phyloP scores from a whole-genome alignment of 1,139 yeast genomes.

The Dujonia santamariae region DNA sequence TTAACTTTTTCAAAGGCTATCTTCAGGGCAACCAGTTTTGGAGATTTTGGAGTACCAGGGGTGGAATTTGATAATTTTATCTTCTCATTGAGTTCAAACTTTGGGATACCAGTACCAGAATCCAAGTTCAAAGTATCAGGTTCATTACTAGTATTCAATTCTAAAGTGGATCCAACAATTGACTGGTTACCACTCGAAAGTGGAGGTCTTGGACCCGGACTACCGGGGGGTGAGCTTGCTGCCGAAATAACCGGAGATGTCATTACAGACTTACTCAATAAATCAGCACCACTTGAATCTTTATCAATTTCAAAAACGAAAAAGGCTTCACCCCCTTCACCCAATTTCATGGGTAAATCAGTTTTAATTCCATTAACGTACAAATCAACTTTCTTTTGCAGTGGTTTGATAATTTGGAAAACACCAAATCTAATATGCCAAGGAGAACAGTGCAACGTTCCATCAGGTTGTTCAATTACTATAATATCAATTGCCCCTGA shows the following conservation, averaged over 20 bases:
- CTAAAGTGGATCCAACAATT: slow-evolving; percentile 10
- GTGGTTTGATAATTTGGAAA: slow-evolving; percentile 89
- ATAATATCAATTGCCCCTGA: slow-evolving; percentile 97
- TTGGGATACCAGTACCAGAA: slow-evolving; percentile 9
- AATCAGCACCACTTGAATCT: slow-evolving; percentile 35
- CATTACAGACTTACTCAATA: slow-evolving; percentile 71
- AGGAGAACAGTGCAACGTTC: slow-evolving; percentile 85
- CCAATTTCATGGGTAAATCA: slow-evolving; percentile 89
- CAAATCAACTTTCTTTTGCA: slow-evolving; percentile 90
- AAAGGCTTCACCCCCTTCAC: slow-evolving; percentile 98
- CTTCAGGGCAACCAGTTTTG: slow-evolving; percentile 25
- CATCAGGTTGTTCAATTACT: slow-evolving; percentile 89
- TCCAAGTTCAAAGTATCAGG: slow-evolving; percentile 38
- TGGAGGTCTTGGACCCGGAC: slow-evolving; percentile 38
- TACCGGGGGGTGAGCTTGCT: slow-evolving; percentile 58
- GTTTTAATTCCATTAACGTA: slow-evolving; percentile 80
- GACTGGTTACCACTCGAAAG: neutral
- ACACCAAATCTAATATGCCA: slow-evolving; percentile 96
- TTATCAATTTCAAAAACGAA: slow-evolving; percentile 87
- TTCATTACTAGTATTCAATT: slow-evolving; percentile 15
- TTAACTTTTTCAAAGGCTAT: slow-evolving; percentile 63
- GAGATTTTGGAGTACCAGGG: slow-evolving; percentile 15
- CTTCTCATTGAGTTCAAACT: slow-evolving; percentile 28
- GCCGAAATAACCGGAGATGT: slow-evolving; percentile 95
- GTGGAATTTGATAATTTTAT: slow-evolving; percentile 21